A percentile compares a stretch with the other conserved stretches of the same genome.
These are phyloP conservation scores for Wickerhamiella dianesei DNA, from an alignment of 805 yeast species.

Conservation along the genomic window DNA sequence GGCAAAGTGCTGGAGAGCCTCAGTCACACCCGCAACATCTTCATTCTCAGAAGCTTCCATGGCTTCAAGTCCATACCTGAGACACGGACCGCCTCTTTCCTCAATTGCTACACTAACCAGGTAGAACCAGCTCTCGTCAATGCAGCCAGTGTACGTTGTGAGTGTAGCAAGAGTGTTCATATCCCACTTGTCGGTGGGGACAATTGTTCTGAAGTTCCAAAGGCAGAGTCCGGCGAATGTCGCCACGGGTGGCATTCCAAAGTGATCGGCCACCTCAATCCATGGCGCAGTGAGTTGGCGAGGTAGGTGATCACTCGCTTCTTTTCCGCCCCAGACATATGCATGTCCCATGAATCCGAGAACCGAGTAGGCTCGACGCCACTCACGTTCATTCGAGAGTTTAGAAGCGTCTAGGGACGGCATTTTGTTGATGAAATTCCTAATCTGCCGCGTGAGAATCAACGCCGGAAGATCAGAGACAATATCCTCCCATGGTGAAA, in stretches of 20 bases:
- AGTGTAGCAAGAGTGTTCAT: conserved; percentile 64
- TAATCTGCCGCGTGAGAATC: conserved; percentile 47
- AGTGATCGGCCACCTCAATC: conserved; percentile 38
- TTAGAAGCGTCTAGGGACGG: conserved; percentile 41
- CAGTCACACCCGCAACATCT: conserved; percentile 31
- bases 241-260: conserved; percentile 74
- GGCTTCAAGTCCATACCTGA: conserved; percentile 55
- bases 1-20: conserved; percentile 49
- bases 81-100: conserved; percentile 59
- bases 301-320: conserved; percentile 46
- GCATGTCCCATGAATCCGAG: conserved; percentile 76
- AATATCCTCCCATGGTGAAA: conserved; percentile 63
- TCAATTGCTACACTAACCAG: conserved; percentile 80
- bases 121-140: conserved; percentile 91
- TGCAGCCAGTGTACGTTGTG: conserved; percentile 76
- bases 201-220: conserved; percentile 68
- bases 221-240: conserved; percentile 78
- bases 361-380: conserved; percentile 68
- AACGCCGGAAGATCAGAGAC: conserved; percentile 59
- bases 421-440: conserved; percentile 50
- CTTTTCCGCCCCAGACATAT: conserved; percentile 71
- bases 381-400: conserved; percentile 35
- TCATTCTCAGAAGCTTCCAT: conserved; percentile 40
- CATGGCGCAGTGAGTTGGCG: conserved; percentile 57
- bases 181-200: conserved; percentile 38